Evolutionary conservation across 345 rosid genomes (phyloP).

Genomic region (Acer negundo): DNA sequence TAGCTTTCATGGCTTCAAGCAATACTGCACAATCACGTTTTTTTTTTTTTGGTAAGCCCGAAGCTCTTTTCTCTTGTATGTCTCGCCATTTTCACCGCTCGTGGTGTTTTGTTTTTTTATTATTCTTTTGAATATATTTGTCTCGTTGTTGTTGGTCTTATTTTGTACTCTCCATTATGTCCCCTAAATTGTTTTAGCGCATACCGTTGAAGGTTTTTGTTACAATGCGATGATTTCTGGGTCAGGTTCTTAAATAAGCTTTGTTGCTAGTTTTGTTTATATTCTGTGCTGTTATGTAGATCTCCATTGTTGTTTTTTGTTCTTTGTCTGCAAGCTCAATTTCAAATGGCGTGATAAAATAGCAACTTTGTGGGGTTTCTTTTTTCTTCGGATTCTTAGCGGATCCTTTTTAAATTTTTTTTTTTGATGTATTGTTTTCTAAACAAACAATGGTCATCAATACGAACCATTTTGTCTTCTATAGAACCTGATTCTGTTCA

Average conservation of each 20-base stretch:
- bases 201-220: neutral
- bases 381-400: neutral
- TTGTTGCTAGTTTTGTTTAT: constrained; percentile 11
- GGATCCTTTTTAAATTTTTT: neutral
- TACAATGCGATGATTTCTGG: constrained; percentile 7
- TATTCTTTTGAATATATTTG: constrained; percentile 1
- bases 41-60: constrained; percentile 30
- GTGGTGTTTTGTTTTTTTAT: constrained; percentile 4
- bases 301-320: constrained; percentile 15
- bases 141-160: constrained; percentile 21
- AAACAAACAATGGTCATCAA: neutral
- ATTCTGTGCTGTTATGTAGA: neutral
- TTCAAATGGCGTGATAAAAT: neutral
- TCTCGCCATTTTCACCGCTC: constrained; percentile 31
- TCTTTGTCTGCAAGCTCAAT: constrained; percentile 6
- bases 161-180: constrained; percentile 5
- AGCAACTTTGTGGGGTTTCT: neutral
- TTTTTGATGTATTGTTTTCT: neutral
- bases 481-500: neutral
- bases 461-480: neutral
- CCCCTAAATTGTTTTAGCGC: neutral
- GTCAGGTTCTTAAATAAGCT: neutral
- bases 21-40: constrained; percentile 17
- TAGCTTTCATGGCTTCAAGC: constrained; percentile 32
- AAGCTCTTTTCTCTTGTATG: constrained; percentile 26